Percentiles rank a stretch among this genome's conserved stretches.
Evolutionary conservation across 306 rosid genomes (phyloP).

Genomic region (Vachellia pachyceras): DNA sequence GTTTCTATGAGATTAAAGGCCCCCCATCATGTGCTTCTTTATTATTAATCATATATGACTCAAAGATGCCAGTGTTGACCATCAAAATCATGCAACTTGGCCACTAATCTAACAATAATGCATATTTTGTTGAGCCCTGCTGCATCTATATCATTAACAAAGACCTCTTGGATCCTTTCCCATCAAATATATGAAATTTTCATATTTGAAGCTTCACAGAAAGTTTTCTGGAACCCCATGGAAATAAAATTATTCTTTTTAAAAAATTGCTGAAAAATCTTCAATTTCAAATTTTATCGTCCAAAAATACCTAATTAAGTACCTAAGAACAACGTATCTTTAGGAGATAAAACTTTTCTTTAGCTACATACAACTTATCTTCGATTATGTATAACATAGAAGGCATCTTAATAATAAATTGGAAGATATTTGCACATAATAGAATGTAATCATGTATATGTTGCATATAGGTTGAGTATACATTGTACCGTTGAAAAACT

Average conservation of each 20-base stretch:
- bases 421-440: too few relatives aligned
- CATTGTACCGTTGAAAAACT: too few relatives aligned
- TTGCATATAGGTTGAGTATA: too few relatives aligned
- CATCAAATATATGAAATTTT: neutral
- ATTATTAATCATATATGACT: neutral
- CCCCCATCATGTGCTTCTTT: constrained; percentile 26
- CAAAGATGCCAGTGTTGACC: constrained; percentile 36
- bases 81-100: constrained; percentile 38
- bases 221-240: constrained; percentile 10
- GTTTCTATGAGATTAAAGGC: neutral
- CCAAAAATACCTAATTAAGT: too few relatives aligned
- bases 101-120: neutral
- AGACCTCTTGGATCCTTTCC: neutral
- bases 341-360: too few relatives aligned
- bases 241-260: neutral
- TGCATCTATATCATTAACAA: neutral
- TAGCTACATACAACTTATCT: too few relatives aligned
- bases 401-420: too few relatives aligned
- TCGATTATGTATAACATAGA: too few relatives aligned
- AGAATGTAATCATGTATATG: too few relatives aligned
- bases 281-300: too few relatives aligned
- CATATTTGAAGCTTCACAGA: neutral
- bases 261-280: too few relatives aligned
- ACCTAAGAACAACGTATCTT: too few relatives aligned
- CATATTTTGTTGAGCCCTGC: neutral